These are phyloP conservation scores for Saccharomycopsis babjevae DNA, from an alignment of 805 yeast species.

Conservation along the genomic window DNA sequence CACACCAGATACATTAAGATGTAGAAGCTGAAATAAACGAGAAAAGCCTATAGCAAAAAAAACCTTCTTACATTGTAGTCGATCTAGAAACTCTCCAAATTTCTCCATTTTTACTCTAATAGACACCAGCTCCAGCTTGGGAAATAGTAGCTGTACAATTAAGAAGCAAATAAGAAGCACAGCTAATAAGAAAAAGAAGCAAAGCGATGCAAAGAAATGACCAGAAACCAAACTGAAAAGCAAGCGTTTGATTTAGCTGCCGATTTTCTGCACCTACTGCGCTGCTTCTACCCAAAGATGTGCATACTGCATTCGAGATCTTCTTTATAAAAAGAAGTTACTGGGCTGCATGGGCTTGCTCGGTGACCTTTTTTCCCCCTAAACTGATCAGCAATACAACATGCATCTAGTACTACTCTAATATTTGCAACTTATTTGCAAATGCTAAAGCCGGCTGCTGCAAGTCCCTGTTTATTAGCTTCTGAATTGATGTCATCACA, in stretches of 20 bases:
- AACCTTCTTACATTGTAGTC: too few species aligned
- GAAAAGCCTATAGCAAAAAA: too few species aligned
- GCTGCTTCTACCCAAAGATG: not conserved
- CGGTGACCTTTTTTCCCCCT: not conserved
- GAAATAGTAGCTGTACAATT: too few species aligned
- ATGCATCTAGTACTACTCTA: not conserved
- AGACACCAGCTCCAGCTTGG: too few species aligned
- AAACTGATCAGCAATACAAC: not conserved
- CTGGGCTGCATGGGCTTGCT: not conserved
- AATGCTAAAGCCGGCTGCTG: not conserved
- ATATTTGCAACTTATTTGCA: not conserved
- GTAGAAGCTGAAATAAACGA: too few species aligned
- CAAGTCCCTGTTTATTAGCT: not conserved
- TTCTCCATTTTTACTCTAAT: too few species aligned
- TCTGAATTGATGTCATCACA: not conserved
- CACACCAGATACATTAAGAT: too few species aligned
- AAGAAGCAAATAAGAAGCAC: too few species aligned
- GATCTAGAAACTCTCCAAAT: too few species aligned
- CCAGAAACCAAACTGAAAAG: not conserved
- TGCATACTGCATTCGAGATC: not conserved
- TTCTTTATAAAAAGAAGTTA: not conserved
- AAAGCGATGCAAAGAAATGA: too few species aligned
- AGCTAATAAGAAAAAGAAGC: too few species aligned
- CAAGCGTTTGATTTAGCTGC: not conserved
- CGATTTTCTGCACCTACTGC: not conserved